Conservation (phyloP, 2,329 filamentous ascomycete species). For the Lasiodiplodia gonubiensis region DNA sequence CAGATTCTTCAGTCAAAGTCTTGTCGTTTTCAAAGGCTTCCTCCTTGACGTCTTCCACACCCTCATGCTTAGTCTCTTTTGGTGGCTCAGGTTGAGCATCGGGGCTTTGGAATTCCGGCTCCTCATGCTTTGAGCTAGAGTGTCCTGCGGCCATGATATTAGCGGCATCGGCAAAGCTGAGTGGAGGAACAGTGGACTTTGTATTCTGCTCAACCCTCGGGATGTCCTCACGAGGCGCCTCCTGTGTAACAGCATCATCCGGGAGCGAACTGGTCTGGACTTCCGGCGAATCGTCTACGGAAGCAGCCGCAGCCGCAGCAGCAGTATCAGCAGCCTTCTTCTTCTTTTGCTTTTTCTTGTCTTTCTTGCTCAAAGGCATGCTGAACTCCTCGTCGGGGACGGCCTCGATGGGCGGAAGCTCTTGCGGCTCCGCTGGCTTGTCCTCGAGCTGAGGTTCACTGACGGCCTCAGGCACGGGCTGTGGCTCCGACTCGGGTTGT, state of each 20-base stretch:
- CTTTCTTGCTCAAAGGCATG: constrained; percentile 27
- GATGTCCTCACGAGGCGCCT: not conserved
- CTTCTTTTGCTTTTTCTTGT: constrained; percentile 33
- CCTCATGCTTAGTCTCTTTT: not conserved
- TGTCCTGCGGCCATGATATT: not conserved
- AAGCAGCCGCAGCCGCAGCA: constrained; percentile 10
- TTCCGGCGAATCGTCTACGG: not conserved
- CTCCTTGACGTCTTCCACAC: not conserved
- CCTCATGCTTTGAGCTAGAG: not conserved
- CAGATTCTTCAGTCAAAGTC: not conserved
- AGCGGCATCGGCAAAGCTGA: constrained; percentile 11
- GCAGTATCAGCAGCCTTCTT: constrained; percentile 29
- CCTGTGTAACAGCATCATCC: not conserved
- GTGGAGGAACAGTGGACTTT: not conserved
- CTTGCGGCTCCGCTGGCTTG: constrained; percentile 28
- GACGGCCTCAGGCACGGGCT: not conserved
- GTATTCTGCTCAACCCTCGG: not conserved
- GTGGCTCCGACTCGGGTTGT: not conserved
- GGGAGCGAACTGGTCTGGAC: not conserved
- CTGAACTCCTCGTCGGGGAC: constrained; percentile 5
- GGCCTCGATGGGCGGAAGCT: not conserved
- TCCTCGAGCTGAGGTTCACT: not conserved
- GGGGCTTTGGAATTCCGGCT: not conserved
- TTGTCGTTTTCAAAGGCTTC: not conserved
- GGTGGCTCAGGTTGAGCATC: not conserved